Conservation (phyloP, 1,284 basidiomycete genomes). For the Gymnopus androsaceus region DNA sequence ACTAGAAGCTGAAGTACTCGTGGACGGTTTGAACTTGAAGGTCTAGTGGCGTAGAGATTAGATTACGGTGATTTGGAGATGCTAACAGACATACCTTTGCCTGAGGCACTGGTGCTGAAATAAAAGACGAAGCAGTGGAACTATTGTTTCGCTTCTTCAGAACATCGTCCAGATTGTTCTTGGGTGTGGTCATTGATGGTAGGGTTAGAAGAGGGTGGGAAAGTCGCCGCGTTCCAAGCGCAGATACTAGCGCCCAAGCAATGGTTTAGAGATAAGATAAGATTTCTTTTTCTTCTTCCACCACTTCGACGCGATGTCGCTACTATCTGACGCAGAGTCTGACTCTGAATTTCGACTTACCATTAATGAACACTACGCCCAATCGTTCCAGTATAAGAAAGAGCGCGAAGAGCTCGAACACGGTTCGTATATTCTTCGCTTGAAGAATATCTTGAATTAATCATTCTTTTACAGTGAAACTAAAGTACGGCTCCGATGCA, state of each 20-base stretch:
- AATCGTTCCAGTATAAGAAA: slow-evolving; percentile 79
- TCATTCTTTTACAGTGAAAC: slow-evolving; percentile 62
- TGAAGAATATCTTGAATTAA: slow-evolving; percentile 1
- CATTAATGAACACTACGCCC: slow-evolving; percentile 82
- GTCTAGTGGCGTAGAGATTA: neutral
- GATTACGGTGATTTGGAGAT: no score
- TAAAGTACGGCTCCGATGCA: slow-evolving; percentile 80
- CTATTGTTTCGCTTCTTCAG: slow-evolving; percentile 29
- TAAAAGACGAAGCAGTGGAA: slow-evolving; percentile 5
- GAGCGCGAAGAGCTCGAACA: slow-evolving; percentile 82
- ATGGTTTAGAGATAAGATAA: neutral
- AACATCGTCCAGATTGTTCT: slow-evolving; percentile 42
- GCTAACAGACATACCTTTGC: slow-evolving; percentile 23
- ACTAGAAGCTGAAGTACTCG: slow-evolving; percentile 16
- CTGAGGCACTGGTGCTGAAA: neutral
- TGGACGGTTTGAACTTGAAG: slow-evolving; percentile 42
- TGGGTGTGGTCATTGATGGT: slow-evolving; percentile 23
- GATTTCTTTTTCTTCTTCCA: neutral
- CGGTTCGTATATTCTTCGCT: slow-evolving; percentile 48
- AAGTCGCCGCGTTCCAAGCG: no score
- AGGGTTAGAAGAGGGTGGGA: no score
- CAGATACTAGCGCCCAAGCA: no score
- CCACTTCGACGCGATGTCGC: neutral
- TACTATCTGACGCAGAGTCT: slow-evolving; percentile 47
- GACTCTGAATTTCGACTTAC: slow-evolving; percentile 53